Conservation (phyloP, 2,329 filamentous ascomycete species). For the Fusarium protoensiforme region DNA sequence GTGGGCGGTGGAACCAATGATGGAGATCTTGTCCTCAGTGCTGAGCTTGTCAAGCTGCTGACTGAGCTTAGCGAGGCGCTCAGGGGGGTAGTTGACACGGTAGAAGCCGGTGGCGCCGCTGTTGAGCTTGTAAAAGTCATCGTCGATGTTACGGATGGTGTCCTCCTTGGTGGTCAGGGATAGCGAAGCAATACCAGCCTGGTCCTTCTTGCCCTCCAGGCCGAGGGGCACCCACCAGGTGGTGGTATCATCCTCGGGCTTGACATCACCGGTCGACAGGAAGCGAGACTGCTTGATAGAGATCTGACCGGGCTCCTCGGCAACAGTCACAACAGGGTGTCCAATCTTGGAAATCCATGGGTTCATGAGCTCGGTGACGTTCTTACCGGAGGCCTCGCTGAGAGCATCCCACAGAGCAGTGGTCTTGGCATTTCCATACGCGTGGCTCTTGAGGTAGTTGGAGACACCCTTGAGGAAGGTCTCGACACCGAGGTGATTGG, state of each 20-base stretch:
- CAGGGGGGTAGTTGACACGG: slow-evolving; percentile 91
- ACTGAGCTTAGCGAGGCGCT: slow-evolving; percentile 82
- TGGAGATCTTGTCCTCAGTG: slow-evolving; percentile 90
- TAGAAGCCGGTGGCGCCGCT: slow-evolving; percentile 89
- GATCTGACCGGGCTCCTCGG: slow-evolving; percentile 86
- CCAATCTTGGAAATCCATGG: slow-evolving; percentile 97
- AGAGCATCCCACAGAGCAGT: slow-evolving; percentile 91
- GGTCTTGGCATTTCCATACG: slow-evolving; percentile 91
- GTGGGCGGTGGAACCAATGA: slow-evolving; percentile 89
- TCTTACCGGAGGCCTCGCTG: slow-evolving; percentile 85
- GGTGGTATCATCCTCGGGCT: slow-evolving; percentile 89
- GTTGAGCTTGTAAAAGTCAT: slow-evolving; percentile 94
- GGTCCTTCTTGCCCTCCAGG: slow-evolving; percentile 78
- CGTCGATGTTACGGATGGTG: slow-evolving; percentile 78
- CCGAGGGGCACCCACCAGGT: slow-evolving; percentile 96
- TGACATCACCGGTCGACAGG: slow-evolving; percentile 90
- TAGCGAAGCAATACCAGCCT: slow-evolving; percentile 70
- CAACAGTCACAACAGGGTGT: slow-evolving; percentile 88
- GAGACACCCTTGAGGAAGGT: slow-evolving; percentile 92
- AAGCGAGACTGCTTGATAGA: slow-evolving; percentile 88
- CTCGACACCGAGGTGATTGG: slow-evolving; percentile 86
- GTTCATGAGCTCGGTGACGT: slow-evolving; percentile 89
- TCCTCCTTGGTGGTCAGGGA: slow-evolving; percentile 82
- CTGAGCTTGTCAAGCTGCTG: slow-evolving; percentile 79
- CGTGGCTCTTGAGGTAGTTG: slow-evolving; percentile 87